Percentiles rank a stretch among this genome's conserved stretches.
phyloP scores from a whole-genome alignment of 352 stramenopile genomes.

The Stramenopiles sp. region DNA sequence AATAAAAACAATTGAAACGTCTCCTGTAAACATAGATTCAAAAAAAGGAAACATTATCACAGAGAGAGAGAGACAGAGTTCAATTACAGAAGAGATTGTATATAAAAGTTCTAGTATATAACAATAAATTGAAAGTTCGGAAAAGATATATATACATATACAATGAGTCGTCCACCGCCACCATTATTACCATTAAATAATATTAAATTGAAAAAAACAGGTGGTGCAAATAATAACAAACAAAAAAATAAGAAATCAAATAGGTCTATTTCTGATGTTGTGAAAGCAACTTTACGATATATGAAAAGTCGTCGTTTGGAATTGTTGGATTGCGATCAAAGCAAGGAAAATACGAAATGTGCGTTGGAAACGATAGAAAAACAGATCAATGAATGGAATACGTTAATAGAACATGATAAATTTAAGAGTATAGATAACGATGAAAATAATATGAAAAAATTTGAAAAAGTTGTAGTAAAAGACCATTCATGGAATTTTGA shows the following conservation, averaged over 20 bases:
- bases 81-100: too few species aligned
- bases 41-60: too few species aligned
- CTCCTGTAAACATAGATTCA: too few species aligned
- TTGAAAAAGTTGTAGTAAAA: neutral
- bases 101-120: too few species aligned
- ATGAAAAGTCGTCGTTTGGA: neutral
- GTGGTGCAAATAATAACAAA: neutral
- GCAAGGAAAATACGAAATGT: neutral
- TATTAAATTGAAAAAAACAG: neutral
- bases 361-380: neutral
- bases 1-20: too few species aligned
- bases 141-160: too few species aligned
- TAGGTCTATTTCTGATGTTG: neutral
- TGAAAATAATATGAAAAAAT: neutral
- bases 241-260: neutral
- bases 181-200: neutral
- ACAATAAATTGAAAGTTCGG: too few species aligned
- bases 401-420: neutral
- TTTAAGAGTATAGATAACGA: neutral
- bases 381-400: neutral
- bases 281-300: neutral
- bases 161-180: neutral
- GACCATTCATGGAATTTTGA: neutral
- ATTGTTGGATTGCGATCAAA: neutral
- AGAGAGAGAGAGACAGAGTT: too few species aligned